Conservation (phyloP, 2,329 filamentous ascomycete genomes). For the Epichloe aotearoae region DNA sequence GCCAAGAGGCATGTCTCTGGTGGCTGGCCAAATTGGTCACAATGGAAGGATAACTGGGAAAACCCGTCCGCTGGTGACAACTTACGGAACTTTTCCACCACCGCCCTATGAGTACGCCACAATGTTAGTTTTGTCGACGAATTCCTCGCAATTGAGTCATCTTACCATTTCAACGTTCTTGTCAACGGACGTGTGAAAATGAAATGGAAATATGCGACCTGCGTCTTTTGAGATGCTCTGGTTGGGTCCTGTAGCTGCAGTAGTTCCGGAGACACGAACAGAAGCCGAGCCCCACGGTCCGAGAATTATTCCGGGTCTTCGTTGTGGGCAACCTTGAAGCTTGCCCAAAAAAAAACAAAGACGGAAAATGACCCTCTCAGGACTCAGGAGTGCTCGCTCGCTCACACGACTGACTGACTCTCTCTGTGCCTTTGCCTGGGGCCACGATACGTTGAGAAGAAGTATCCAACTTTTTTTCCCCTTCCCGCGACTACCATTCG, state of each 20-base stretch:
- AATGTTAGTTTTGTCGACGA: neutral
- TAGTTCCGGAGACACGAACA: neutral
- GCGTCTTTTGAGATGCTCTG: constrained; percentile 12
- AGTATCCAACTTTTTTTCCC: constrained; percentile 7
- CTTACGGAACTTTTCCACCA: constrained; percentile 53
- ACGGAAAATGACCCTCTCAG: neutral
- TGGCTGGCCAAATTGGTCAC: constrained; percentile 8
- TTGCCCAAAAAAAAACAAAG: neutral
- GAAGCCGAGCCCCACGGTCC: neutral
- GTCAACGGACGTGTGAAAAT: constrained; percentile 18
- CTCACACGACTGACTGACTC: constrained; percentile 7
- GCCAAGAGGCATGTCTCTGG: constrained; percentile 5
- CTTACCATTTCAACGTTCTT: constrained; percentile 42
- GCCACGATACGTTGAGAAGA: neutral
- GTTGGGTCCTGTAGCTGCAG: neutral
- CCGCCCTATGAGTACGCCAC: constrained; percentile 45
- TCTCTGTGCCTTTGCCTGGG: neutral
- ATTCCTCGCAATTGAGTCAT: neutral
- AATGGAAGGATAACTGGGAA: neutral
- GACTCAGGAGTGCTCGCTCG: neutral
- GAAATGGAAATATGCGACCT: constrained; percentile 15
- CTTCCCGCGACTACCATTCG: constrained; percentile 1
- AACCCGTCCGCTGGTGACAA: constrained; percentile 6
- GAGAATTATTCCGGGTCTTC: constrained; percentile 1
- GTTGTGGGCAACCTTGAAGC: neutral